Evolutionary conservation across 148 eudicot species (phyloP), one percentile per base, ranked within the genome.

Genomic region (Chenopodium formosanum): DNA sequence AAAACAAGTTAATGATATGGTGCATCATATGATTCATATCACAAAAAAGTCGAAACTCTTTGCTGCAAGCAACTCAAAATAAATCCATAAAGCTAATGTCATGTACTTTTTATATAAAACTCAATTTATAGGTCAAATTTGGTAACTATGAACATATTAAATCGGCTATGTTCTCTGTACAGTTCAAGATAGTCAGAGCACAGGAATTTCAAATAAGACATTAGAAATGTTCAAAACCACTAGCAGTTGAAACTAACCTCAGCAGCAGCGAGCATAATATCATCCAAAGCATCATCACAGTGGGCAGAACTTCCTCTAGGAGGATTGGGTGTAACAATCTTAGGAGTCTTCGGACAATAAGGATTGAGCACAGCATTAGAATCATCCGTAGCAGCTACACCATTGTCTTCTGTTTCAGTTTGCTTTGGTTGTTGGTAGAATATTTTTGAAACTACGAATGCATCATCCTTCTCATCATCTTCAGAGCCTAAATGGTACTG

Each of bases 401-500:
- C 63, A 74, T 52, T 84, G 67, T 74, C 89, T 79, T 29, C 56
- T 53, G 73, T 82, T 22, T 83, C 92, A 68, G 3, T 64, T 34
- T 78, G 82, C 83, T 88, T 90, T 48, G 71, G 85, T 46, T 81
- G 84, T 81, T 92, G 92, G 83, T 84, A 94, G 58, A 83, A 90
- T 20, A 94, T 84, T 84, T 91, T 94, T 0, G 96, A 91, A 75
- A 94, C 98, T 72, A 94, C 97, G 70, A 75, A 92, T 72, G 84
- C 83, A 2, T 90, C 97, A 47, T 90, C 90, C 19, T 73, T 88
- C 79, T 94, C 96, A 79, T 94, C 92, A 68, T 91, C 93, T 77
- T 85, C 83, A 5, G 70, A 75, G 12, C 94, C 97, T 80, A 94
- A 80, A 85, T 94, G 98, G 85, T 94, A 94, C 77, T 94, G 96